Evolutionary conservation across 352 stramenopile species (phyloP).

Genomic region (Proteromonas lacertae): DNA sequence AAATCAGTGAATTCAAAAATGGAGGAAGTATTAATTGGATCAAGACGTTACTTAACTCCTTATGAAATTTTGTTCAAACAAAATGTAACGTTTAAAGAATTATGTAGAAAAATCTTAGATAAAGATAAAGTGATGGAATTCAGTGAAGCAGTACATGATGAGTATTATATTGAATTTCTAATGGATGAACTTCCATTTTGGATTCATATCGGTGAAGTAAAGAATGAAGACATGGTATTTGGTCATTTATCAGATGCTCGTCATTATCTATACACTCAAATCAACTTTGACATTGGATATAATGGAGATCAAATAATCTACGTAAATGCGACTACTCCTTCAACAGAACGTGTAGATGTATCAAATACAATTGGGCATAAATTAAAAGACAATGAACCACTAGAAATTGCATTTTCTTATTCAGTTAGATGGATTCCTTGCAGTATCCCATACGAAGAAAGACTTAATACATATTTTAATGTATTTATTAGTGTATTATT

Average conservation of each 20-base stretch:
- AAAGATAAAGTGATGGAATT: constrained; percentile 25
- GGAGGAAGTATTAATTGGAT: too few species aligned
- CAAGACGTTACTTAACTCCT: too few species aligned
- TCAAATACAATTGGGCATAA: constrained; percentile 4
- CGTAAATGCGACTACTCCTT: constrained; percentile 18
- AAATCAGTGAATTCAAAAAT: too few species aligned
- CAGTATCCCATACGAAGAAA: constrained; percentile 40
- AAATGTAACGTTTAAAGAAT: too few species aligned
- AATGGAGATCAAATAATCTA: constrained; percentile 47
- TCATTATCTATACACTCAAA: constrained; percentile 70
- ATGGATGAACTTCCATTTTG: constrained; percentile 79
- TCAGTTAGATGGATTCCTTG: constrained; percentile 61
- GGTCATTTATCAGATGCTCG: constrained; percentile 4
- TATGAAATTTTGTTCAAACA: too few species aligned
- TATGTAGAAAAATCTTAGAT: constrained; percentile 18
- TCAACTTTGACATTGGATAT: constrained; percentile 70
- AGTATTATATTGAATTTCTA: constrained; percentile 95
- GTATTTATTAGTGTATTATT: too few species aligned
- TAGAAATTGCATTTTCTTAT: constrained; percentile 51
- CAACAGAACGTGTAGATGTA: constrained; percentile 9
- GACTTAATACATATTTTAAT: constrained; percentile 33
- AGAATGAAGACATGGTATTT: neutral
- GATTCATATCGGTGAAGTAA: constrained; percentile 59
- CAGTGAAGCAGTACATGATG: constrained; percentile 71
- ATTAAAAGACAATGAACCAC: constrained; percentile 10